Conservation (phyloP, 257 asterid genomes). For the Jaltomata sinuosa region DNA sequence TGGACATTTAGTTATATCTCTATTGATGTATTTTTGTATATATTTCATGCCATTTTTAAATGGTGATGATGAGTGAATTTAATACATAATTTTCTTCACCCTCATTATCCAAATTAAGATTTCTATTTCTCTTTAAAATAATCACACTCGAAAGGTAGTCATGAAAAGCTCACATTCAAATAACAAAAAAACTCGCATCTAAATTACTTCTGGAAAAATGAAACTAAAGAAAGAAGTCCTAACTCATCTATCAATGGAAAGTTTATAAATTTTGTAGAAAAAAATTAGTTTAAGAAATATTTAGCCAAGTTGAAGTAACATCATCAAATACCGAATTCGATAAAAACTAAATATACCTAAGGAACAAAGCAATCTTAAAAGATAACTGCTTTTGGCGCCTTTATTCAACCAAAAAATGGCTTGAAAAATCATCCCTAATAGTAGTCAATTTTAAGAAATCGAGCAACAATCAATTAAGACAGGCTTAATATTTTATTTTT, state of each 20-base stretch:
- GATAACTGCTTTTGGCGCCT: slow-evolving; percentile 43
- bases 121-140: background rate
- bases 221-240: background rate
- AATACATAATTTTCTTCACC: background rate
- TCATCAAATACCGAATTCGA: background rate
- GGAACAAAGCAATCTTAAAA: slow-evolving; percentile 43
- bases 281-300: background rate
- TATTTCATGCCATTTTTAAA: background rate
- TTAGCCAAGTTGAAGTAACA: background rate
- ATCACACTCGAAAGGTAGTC: background rate
- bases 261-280: background rate
- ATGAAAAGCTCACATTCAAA: background rate
- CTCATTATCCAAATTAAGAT: background rate
- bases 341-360: slow-evolving; percentile 45
- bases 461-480: background rate
- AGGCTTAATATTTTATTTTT: too few species aligned
- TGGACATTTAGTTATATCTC: too few species aligned
- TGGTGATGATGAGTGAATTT: background rate
- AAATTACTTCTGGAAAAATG: background rate
- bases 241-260: background rate
- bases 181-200: background rate
- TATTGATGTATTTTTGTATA: too few species aligned
- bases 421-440: too few species aligned
- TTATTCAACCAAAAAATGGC: slow-evolving; percentile 40
- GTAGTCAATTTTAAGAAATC: too few species aligned